A percentile compares a stretch with the other conserved stretches of the same genome.
These are phyloP conservation scores for Coemansia sp. DNA, from an alignment of 192 early-diverging fungal species.

Conservation along the genomic window DNA sequence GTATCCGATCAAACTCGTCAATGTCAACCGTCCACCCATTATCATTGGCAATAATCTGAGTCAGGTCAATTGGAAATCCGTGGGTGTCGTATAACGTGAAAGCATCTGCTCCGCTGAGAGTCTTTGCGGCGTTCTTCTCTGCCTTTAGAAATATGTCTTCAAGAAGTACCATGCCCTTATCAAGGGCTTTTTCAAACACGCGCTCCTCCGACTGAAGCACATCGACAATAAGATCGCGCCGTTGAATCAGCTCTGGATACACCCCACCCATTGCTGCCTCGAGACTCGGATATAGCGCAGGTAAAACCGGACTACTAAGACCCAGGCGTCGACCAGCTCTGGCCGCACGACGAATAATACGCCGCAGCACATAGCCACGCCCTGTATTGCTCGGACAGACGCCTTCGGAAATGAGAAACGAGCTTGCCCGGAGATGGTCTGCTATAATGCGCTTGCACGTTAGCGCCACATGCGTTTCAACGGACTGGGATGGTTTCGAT, in stretches of 20 bases:
- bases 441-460: constrained; percentile 96
- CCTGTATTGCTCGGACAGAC: constrained; percentile 95
- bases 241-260: constrained; percentile 83
- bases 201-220: constrained; percentile 91
- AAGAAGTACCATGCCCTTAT: constrained; percentile 92
- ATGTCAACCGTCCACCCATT: constrained; percentile 82
- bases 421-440: constrained; percentile 92
- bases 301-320: constrained; percentile 80
- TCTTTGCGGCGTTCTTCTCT: constrained; percentile 30
- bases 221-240: constrained; percentile 74
- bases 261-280: constrained; percentile 83
- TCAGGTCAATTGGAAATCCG: constrained; percentile 97
- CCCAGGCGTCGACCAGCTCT: constrained; percentile 89
- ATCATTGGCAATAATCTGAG: constrained; percentile 94
- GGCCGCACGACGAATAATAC: constrained; percentile 90
- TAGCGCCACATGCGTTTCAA: constrained; percentile 78
- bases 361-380: constrained; percentile 96
- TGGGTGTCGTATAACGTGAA: constrained; percentile 97
- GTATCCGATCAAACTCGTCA: constrained; percentile 70
- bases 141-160: constrained; percentile 57
- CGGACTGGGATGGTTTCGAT: constrained; percentile 59
- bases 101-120: constrained; percentile 78
- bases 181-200: constrained; percentile 87
- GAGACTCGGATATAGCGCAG: constrained; percentile 86
- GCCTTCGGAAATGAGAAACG: constrained; percentile 93